Evolutionary conservation across 768 basidiomycete genomes (phyloP).

Genomic region (Hebeloma cylindrosporum): DNA sequence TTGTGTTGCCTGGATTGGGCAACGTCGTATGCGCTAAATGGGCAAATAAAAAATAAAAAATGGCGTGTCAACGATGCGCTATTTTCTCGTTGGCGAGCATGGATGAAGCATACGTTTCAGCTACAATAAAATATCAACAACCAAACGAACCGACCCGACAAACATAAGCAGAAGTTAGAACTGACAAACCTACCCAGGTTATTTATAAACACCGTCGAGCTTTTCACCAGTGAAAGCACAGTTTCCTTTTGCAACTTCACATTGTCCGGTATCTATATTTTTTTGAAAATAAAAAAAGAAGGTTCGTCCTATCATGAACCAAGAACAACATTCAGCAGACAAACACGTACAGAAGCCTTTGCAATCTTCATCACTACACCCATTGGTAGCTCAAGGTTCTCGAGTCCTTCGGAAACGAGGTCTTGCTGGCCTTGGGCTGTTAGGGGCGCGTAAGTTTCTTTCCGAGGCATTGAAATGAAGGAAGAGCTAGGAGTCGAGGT

Average conservation of each 20-base stretch:
- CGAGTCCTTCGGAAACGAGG: slow-evolving; percentile 79
- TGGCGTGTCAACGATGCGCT: slow-evolving; percentile 15
- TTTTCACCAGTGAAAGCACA: slow-evolving; percentile 78
- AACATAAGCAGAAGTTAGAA: not conserved
- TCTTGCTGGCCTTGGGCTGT: slow-evolving; percentile 81
- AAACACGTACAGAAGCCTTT: slow-evolving; percentile 71
- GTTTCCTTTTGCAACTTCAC: slow-evolving; percentile 91
- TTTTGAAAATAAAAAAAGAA: no score
- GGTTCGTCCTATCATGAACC: not conserved
- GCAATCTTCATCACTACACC: slow-evolving; percentile 82
- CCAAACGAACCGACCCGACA: not conserved
- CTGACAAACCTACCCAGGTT: slow-evolving; percentile 73
- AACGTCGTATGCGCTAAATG: slow-evolving; percentile 89
- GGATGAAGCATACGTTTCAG: slow-evolving; percentile 45
- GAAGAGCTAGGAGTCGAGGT: no score
- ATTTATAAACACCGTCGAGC: slow-evolving; percentile 94
- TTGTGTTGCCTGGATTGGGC: slow-evolving; percentile 84
- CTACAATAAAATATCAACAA: slow-evolving; percentile 27
- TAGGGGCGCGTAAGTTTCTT: slow-evolving; percentile 54
- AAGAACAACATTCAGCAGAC: not conserved
- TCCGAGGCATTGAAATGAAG: slow-evolving; percentile 82
- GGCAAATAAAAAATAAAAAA: not conserved
- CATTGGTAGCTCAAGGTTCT: slow-evolving; percentile 87
- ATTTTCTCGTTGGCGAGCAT: slow-evolving; percentile 1
- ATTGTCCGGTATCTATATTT: slow-evolving; percentile 73